A percentile compares a stretch with the other conserved stretches of the same genome.
These are phyloP conservation scores for Aspergillus unguis DNA, from an alignment of 2,329 filamentous ascomycete species.

Conservation along the genomic window DNA sequence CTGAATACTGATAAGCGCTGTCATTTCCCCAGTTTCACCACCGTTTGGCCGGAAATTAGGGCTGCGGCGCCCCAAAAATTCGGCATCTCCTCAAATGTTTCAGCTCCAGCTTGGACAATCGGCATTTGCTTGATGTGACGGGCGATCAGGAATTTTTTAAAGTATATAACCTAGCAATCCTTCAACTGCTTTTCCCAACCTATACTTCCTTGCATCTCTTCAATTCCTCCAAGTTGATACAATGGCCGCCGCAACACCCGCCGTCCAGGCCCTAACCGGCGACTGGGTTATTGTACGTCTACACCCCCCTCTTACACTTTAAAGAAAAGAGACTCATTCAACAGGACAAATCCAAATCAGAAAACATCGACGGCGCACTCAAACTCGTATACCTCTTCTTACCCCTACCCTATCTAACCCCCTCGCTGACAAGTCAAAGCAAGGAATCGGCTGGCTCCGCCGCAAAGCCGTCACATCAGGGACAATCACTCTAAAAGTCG, in stretches of 20 bases:
- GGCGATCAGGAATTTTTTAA: background rate
- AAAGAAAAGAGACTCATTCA: background rate
- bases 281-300: constrained; percentile 1
- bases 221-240: background rate
- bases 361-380: background rate
- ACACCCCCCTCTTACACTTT: background rate
- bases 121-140: background rate
- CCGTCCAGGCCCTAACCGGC: background rate
- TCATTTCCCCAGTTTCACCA: too few species aligned
- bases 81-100: background rate
- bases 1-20: too few species aligned
- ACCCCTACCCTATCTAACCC: background rate
- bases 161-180: background rate
- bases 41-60: too few species aligned
- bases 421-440: background rate
- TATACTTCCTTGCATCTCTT: background rate
- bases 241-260: background rate
- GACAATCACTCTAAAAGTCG: constrained; percentile 1
- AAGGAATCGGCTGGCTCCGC: constrained; percentile 2
- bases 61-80: background rate
- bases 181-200: background rate
- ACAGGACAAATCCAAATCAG: background rate
- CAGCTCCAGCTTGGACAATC: background rate
- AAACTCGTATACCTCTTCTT: background rate
- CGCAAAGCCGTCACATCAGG: constrained; percentile 2